These are phyloP conservation scores for Naganishia albida DNA, from an alignment of 1,284 basidiomycete genomes.

Conservation along the genomic window DNA sequence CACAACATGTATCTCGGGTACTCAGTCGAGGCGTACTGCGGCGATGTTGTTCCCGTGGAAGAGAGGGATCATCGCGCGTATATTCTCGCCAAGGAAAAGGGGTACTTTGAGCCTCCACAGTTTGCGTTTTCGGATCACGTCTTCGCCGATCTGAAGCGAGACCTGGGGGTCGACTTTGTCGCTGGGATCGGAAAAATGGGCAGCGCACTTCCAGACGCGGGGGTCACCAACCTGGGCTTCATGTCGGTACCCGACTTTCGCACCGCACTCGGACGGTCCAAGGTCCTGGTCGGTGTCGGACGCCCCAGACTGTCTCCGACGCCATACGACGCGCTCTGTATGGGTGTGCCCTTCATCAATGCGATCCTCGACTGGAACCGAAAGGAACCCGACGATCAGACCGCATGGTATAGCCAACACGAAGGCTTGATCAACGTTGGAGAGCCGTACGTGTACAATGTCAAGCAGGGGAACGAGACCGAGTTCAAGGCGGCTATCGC, in stretches of 20 bases:
- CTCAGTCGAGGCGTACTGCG: slow-evolving; percentile 30
- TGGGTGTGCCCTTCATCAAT: slow-evolving; percentile 57
- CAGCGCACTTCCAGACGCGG: slow-evolving; percentile 31
- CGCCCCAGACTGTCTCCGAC: slow-evolving; percentile 44
- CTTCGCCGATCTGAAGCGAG: slow-evolving; percentile 23
- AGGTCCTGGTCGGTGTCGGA: slow-evolving; percentile 38
- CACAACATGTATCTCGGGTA: slow-evolving; percentile 33
- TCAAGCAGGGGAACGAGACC: slow-evolving; percentile 32
- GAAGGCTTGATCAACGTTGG: slow-evolving; percentile 43
- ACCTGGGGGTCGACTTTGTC: slow-evolving; percentile 38
- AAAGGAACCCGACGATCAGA: slow-evolving; percentile 45
- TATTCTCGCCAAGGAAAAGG: slow-evolving; percentile 48
- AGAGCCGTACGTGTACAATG: slow-evolving; percentile 55
- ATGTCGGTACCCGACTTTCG: slow-evolving; percentile 36
- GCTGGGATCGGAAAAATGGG: slow-evolving; percentile 38
- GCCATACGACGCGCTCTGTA: slow-evolving; percentile 55
- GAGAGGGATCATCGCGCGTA: slow-evolving; percentile 47
- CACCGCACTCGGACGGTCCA: slow-evolving; percentile 37
- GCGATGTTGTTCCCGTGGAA: neutral
- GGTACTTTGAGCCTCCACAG: slow-evolving; percentile 42
- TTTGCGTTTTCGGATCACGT: slow-evolving; percentile 25
- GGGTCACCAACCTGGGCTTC: slow-evolving; percentile 37
- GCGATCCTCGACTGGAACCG: slow-evolving; percentile 45
- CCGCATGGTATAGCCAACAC: slow-evolving; percentile 52
- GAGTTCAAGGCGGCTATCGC: slow-evolving; percentile 5